phyloP scores from a whole-genome alignment of 2,329 filamentous ascomycete genomes.

The Neofusicoccum ribis region DNA sequence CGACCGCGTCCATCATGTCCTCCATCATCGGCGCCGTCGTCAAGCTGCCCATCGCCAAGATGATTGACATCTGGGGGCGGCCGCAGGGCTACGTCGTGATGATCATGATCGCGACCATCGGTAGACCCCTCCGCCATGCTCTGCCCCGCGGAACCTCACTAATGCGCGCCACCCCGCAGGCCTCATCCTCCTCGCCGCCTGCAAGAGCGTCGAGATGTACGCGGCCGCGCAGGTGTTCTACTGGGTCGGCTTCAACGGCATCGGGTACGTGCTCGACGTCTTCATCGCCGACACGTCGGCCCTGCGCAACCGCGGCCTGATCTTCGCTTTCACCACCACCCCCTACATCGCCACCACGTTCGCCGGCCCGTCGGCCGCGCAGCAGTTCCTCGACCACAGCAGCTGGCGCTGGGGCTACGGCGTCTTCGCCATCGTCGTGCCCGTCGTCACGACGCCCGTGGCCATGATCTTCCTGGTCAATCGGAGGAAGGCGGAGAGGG shows the following conservation, averaged over 20 bases:
- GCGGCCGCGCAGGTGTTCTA: slow-evolving; percentile 65
- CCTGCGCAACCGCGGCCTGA: slow-evolving; percentile 65
- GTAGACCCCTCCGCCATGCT: slow-evolving; percentile 23
- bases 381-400: slow-evolving; percentile 53
- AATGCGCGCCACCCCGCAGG: not conserved
- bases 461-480: not conserved
- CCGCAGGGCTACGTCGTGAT: slow-evolving; percentile 62
- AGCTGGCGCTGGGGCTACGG: slow-evolving; percentile 71
- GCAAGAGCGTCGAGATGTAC: slow-evolving; percentile 60
- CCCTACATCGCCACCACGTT: slow-evolving; percentile 69
- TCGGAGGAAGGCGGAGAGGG: not conserved
- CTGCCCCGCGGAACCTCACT: not conserved
- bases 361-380: slow-evolving; percentile 59
- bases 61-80: slow-evolving; percentile 67
- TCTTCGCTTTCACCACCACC: slow-evolving; percentile 62
- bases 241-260: slow-evolving; percentile 59
- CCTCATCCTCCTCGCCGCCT: slow-evolving; percentile 61
- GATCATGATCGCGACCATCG: slow-evolving; percentile 52
- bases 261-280: slow-evolving; percentile 64
- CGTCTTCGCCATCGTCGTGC: slow-evolving; percentile 64
- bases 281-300: slow-evolving; percentile 69
- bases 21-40: slow-evolving; percentile 60
- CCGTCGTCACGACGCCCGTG: slow-evolving; percentile 58
- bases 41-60: slow-evolving; percentile 66
- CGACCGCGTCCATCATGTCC: slow-evolving; percentile 56